phyloP scores from a whole-genome alignment of 805 yeast genomes.

The Kluyveromyces dobzhanskii region DNA sequence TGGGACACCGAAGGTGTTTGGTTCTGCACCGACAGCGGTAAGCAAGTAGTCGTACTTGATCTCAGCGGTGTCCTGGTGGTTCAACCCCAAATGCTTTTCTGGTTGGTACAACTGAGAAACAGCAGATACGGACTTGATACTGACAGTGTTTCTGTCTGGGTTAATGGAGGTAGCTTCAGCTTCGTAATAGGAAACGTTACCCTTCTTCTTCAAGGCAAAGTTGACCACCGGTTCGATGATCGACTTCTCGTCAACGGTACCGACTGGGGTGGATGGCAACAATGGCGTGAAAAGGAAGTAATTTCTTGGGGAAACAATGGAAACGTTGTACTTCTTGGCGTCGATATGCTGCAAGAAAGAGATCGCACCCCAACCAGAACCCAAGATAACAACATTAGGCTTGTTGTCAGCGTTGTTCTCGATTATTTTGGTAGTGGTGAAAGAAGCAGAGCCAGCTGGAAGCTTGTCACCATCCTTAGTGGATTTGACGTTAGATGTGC shows the following conservation, averaged over 20 bases:
- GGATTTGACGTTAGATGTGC: not conserved
- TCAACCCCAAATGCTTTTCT: constrained; percentile 30
- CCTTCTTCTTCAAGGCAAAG: constrained; percentile 70
- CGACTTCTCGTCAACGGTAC: constrained; percentile 82
- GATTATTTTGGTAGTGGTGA: constrained; percentile 34
- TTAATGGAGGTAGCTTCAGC: constrained; percentile 86
- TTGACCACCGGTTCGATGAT: constrained; percentile 90
- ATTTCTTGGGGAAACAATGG: constrained; percentile 85
- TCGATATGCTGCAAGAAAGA: constrained; percentile 78
- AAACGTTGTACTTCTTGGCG: constrained; percentile 79
- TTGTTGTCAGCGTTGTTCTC: constrained; percentile 26
- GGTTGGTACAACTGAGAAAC: constrained; percentile 23
- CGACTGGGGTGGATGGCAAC: constrained; percentile 89
- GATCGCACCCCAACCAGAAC: constrained; percentile 94
- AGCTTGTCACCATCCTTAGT: not conserved
- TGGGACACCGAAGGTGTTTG: constrained; percentile 87
- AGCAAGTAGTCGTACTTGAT: constrained; percentile 75
- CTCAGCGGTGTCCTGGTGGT: constrained; percentile 34
- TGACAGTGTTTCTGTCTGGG: constrained; percentile 59
- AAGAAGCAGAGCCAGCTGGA: constrained; percentile 28
- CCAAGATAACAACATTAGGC: constrained; percentile 53
- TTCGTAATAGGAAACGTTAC: constrained; percentile 76
- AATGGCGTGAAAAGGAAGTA: constrained; percentile 91
- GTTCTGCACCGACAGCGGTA: constrained; percentile 89
- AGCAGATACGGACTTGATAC: constrained; percentile 41